Evolutionary conservation across 805 yeast species (phyloP).

Genomic region (Kluyveromyces wickerhamii): DNA sequence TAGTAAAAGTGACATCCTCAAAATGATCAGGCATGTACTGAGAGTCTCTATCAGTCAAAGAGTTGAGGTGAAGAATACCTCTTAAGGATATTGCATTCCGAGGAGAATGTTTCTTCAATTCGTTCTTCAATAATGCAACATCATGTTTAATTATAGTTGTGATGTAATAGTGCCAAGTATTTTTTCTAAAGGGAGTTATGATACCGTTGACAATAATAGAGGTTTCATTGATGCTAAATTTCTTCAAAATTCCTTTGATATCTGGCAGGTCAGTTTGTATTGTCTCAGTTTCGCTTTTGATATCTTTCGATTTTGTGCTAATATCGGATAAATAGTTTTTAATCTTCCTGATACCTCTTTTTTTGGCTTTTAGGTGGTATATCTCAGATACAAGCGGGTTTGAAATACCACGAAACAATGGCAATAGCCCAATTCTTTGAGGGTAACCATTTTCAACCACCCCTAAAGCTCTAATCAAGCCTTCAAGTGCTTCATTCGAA

Average conservation of each 20-base stretch:
- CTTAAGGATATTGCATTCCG: slow-evolving; percentile 14
- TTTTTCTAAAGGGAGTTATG: slow-evolving; percentile 40
- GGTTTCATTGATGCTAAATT: slow-evolving; percentile 39
- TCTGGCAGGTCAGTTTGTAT: background rate
- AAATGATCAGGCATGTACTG: slow-evolving; percentile 43
- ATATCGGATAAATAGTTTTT: slow-evolving; percentile 1
- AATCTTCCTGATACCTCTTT: slow-evolving; percentile 7
- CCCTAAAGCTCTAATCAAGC: slow-evolving; percentile 42
- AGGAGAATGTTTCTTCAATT: slow-evolving; percentile 12
- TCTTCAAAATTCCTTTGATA: slow-evolving; percentile 4
- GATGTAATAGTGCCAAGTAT: slow-evolving; percentile 47
- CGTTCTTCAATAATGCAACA: slow-evolving; percentile 23
- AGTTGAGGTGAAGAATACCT: slow-evolving; percentile 24
- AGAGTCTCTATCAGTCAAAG: slow-evolving; percentile 37
- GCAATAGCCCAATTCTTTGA: slow-evolving; percentile 78
- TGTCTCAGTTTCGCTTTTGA: background rate
- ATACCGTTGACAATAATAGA: slow-evolving; percentile 68
- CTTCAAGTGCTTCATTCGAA: slow-evolving; percentile 36
- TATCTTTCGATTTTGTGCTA: slow-evolving; percentile 4
- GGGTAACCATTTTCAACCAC: slow-evolving; percentile 52
- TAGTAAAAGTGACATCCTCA: slow-evolving; percentile 26
- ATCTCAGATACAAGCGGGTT: slow-evolving; percentile 18
- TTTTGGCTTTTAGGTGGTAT: slow-evolving; percentile 19
- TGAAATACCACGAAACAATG: slow-evolving; percentile 33
- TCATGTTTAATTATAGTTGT: slow-evolving; percentile 51